Base-by-base conservation (phyloP, 768 basidiomycete genomes). In the Macrolepiota dolichaula region DNA sequence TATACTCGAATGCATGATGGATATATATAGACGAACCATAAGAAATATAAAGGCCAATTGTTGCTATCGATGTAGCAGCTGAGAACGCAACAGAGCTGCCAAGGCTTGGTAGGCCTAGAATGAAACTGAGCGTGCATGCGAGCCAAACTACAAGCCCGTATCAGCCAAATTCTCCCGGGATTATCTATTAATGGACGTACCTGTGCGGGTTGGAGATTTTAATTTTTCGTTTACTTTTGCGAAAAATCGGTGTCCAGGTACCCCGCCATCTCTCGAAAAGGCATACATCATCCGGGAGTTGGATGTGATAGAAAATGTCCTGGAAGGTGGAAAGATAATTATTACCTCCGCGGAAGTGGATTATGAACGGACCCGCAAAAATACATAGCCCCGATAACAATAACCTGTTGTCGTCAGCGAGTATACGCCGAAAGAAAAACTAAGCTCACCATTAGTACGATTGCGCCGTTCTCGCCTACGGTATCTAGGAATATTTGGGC, bases 251-350 rank as follows among this genome's bases (percentile, higher is more conserved):
- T 85, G 85, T 12, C 85, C 87, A 0, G 90, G 89, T 25, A 91
- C 79, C 11, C 82, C 89, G 0, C 88, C 86, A 69, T 93, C 91
- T 38, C 91, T 81, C 3, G 88, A 80, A 67, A 91, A 92, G 0
- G 89, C 87, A 68, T 85, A 93, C 86, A 89, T 89, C 90, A 92
- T 92, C 0, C 91, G 80, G 3, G 86, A 88, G 68, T 92, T 93
- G 0, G 85, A 86, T 0, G 90, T 91, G 53, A 93, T 73, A 0
- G 88, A 90, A 74, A 92, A 92, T 0, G 86, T 88, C 13, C 87
- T 87, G 58, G 4, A 9, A 24, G 35, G 36, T 17, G 32, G 22
- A 22, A 3, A 6, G 17, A 51, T 54, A 32, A 24, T 47, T 19
- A 7, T 2, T 29, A 24, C 37, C 12, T 3, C 15, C 27, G n/a